A percentile compares a stretch with the other conserved stretches of the same genome.
These are phyloP conservation scores for Cyclotella distinguenda DNA, from an alignment of 108 stramenopile species.

Conservation along the genomic window DNA sequence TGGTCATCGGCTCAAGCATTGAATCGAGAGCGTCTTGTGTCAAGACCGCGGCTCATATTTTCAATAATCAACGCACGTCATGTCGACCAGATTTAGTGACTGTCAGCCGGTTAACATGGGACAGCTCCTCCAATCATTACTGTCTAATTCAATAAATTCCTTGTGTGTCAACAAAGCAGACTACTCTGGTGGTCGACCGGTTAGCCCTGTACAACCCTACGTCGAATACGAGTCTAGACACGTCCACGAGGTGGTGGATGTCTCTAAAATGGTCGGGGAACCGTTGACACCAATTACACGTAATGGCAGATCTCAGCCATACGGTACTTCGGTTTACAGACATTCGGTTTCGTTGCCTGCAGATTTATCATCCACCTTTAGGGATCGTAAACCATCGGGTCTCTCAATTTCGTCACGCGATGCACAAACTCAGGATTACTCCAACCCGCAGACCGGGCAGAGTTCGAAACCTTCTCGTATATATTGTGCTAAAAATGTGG, in stretches of 20 bases:
- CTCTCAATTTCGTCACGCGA: conserved; percentile 10
- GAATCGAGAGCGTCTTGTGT: too few relatives aligned
- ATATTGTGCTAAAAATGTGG: conserved; percentile 33
- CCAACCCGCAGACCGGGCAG: neutral
- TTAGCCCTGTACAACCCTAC: conserved; percentile 15
- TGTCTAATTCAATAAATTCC: conserved; percentile 19
- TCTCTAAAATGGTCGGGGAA: neutral
- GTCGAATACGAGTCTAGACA: neutral
- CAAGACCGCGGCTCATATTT: too few relatives aligned
- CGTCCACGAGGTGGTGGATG: neutral
- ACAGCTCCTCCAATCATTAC: conserved; percentile 13
- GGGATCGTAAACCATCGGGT: conserved; percentile 18
- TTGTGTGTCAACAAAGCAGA: conserved; percentile 4
- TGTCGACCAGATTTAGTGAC: neutral
- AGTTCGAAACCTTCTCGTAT: conserved; percentile 12
- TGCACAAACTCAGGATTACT: neutral
- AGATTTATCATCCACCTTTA: conserved; percentile 8
- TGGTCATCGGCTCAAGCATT: too few relatives aligned
- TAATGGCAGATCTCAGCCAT: neutral
- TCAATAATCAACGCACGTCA: too few relatives aligned
- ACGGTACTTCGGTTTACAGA: neutral
- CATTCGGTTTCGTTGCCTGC: conserved; percentile 5
- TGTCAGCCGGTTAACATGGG: conserved; percentile 26
- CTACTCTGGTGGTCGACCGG: neutral
- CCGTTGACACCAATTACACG: neutral